A percentile compares a stretch with the other conserved stretches of the same genome.
phyloP scores from a whole-genome alignment of 345 rosid species.

The Microthlaspi erraticum region DNA sequence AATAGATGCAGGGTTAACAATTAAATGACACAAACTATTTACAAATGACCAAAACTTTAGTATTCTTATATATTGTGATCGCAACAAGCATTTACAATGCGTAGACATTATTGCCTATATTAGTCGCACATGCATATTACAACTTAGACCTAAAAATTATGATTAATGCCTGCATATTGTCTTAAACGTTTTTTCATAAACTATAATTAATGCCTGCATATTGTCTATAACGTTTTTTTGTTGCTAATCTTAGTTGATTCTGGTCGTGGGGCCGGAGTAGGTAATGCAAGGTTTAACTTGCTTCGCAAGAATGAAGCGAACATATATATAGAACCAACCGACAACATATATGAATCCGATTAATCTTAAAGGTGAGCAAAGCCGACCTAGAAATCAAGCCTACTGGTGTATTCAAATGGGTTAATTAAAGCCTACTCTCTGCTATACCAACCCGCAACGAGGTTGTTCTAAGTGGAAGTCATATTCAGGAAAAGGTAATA shows the following conservation, averaged over 20 bases:
- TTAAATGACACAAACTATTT: not conserved
- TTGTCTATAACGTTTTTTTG: constrained; percentile 2
- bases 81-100: not conserved
- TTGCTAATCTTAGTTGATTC: not conserved
- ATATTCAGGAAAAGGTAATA: not conserved
- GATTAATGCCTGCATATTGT: not conserved
- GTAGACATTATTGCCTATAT: not conserved
- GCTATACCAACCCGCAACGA: not conserved
- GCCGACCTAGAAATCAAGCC: too few relatives aligned
- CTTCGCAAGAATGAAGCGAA: not conserved
- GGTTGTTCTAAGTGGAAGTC: not conserved
- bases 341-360: too few relatives aligned
- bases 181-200: not conserved
- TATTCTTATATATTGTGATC: not conserved
- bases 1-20: not conserved
- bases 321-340: not conserved
- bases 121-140: not conserved
- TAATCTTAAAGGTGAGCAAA: too few relatives aligned
- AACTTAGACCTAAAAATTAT: not conserved
- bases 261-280: not conserved
- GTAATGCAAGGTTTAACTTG: not conserved
- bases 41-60: not conserved
- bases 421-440: too few relatives aligned
- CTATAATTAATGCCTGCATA: not conserved
- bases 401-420: too few relatives aligned